Evolutionary conservation across 176 grass and related monocot genomes (phyloP), one percentile per base, ranked within the genome.

Genomic region (Triticum dicoccoides): DNA sequence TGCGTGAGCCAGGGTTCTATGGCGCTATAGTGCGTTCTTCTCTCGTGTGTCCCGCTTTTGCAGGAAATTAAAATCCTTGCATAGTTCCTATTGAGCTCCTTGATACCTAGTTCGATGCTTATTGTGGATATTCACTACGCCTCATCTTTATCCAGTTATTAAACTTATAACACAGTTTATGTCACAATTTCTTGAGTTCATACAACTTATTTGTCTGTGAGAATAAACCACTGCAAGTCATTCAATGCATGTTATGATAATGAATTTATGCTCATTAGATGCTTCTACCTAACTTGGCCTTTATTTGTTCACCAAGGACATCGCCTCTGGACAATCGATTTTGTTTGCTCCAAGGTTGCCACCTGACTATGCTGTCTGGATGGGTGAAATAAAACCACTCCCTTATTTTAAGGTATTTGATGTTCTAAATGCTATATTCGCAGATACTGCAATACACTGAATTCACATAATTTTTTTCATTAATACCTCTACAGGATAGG

Each of bases 331-430:
- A 49, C 82, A 98, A 61, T 94, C 93, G 1, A 72, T 94, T 86
- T 85, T 98, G 63, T 98, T 98, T 17, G 90, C 88, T 79, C 93
- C 96, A 92, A 94, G 92, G 76, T 91, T 98, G 66, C 93, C 96
- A 9, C 25, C 93, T 89, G 96, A 98, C 14, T 96, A 98, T 63
- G 96, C 93, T 91, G 93, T 98, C 86, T 98, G 96, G 96, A 88
- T 98, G 91, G 96, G 93, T 88, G 90, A 98, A 88, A 98, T 98
- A 84, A 89, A 98, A 84, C 79, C 88, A 44, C 70, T 82, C 21
- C 88, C 90, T 15, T 84, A 94, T 62, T 94, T 92, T 51, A 88
- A 86, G 91, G 96, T 98, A 82, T 61, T 76, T 39, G 35, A 73
- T 84, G 6, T 30, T 84, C 47, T 6, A 38, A 47, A 68, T 17